Conservation (phyloP, 129 eudicot genomes). For the Chrysanthemum makinoi region DNA sequence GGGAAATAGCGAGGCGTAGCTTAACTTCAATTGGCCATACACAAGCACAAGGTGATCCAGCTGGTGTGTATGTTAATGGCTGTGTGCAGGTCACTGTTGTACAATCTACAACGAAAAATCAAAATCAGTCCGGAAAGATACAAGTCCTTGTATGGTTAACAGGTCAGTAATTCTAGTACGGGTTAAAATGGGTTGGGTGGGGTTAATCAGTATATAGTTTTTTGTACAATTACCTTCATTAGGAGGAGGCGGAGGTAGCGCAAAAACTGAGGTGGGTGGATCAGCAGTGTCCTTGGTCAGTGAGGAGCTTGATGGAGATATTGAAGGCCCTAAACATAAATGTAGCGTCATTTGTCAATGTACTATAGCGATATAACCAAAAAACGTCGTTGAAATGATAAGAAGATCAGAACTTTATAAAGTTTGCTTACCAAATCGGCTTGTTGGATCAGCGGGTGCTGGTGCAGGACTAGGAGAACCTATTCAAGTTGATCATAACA, state of each 20-base stretch:
- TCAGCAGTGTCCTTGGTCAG: constrained; percentile 27
- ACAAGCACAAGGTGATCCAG: constrained; percentile 84
- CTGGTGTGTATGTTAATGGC: constrained; percentile 78
- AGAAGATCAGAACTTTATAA: too few species aligned
- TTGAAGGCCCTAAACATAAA: constrained; percentile 46
- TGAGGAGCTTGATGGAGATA: constrained; percentile 54
- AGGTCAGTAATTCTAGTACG: background rate
- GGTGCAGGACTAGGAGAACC: constrained; percentile 48
- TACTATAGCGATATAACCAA: background rate
- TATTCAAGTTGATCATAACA: constrained; percentile 16
- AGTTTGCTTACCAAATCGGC: constrained; percentile 41
- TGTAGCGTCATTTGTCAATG: background rate
- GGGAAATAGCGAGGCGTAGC: constrained; percentile 51
- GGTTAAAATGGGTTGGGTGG: background rate
- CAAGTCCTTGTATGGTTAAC: too few species aligned
- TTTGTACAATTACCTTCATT: constrained; percentile 54
- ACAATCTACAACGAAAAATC: constrained; percentile 55
- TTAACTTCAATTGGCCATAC: constrained; percentile 86
- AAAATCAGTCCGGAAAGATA: background rate
- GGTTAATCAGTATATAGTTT: background rate
- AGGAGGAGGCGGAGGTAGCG: constrained; percentile 89
- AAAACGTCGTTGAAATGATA: too few species aligned
- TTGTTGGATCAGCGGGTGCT: constrained; percentile 46
- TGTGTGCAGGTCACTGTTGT: constrained; percentile 64
- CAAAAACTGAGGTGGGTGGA: constrained; percentile 52